Conservation (phyloP, 1,284 basidiomycete genomes). For the Puccinia coronata region DNA sequence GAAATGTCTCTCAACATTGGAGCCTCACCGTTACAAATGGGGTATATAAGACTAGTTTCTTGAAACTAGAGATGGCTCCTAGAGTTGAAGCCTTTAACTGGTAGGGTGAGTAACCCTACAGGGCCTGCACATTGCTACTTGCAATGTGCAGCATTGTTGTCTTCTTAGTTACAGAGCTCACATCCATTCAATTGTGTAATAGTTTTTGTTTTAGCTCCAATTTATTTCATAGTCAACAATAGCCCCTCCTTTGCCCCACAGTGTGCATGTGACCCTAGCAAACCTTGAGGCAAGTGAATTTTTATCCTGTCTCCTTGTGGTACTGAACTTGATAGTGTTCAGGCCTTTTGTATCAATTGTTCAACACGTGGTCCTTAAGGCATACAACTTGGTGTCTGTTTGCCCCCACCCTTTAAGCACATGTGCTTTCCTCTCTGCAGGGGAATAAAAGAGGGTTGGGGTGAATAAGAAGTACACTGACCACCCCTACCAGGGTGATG, state of each 20-base stretch:
- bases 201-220: not conserved
- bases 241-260: no score
- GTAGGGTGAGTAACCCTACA: no score
- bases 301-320: not conserved
- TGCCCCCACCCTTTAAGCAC: not conserved
- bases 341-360: not conserved
- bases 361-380: conserved; percentile 49
- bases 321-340: no score
- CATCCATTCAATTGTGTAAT: not conserved
- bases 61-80: not conserved
- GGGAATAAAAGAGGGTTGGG: not conserved
- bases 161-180: conserved; percentile 25
- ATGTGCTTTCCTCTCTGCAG: not conserved
- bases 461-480: conserved; percentile 6
- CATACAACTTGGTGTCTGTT: conserved; percentile 42
- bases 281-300: not conserved
- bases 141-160: not conserved
- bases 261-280: no score
- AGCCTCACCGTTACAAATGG: conserved; percentile 14
- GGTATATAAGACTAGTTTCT: not conserved
- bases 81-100: conserved; percentile 21
- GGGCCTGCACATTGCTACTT: no score
- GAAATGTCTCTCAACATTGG: not conserved
- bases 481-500: conserved; percentile 50
- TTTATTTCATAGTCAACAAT: no score